Evolutionary conservation across 148 eudicot species (phyloP).

Genomic region (Tetragonia tetragonoides): DNA sequence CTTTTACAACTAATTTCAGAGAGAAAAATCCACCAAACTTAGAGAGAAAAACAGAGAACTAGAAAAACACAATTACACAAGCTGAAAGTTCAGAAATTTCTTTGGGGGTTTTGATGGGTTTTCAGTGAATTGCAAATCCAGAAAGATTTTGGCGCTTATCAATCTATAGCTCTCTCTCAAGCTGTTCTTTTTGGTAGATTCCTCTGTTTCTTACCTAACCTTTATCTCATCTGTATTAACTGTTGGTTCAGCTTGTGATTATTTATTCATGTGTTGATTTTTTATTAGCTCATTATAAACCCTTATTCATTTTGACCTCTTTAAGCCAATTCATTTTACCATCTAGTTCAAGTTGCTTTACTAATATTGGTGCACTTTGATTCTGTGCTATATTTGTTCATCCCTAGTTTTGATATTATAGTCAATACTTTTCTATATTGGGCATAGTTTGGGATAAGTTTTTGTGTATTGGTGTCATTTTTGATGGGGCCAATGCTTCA

Average conservation of each 20-base stretch:
- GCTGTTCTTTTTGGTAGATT: constrained; percentile 14
- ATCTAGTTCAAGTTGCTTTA: neutral
- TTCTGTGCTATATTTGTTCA: neutral
- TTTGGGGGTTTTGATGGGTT: constrained; percentile 47
- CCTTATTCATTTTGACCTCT: neutral
- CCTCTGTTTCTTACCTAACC: constrained; percentile 25
- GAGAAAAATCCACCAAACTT: neutral
- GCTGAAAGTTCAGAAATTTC: constrained; percentile 8
- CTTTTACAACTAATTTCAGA: constrained; percentile 7
- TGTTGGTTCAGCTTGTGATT: neutral
- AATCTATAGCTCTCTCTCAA: constrained; percentile 2
- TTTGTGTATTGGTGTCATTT: constrained; percentile 6
- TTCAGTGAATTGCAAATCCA: constrained; percentile 49
- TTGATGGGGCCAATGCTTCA: constrained; percentile 66
- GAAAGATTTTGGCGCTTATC: constrained; percentile 30
- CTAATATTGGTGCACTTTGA: neutral
- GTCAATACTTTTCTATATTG: neutral
- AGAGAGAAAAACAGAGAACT: constrained; percentile 4
- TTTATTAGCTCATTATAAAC: neutral
- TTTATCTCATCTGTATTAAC: constrained; percentile 16
- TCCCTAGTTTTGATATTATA: neutral
- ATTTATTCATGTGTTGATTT: neutral
- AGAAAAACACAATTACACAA: neutral
- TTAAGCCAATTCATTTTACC: neutral
- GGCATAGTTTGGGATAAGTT: neutral